Conservation (phyloP, 2,329 filamentous ascomycete species). For the Diplocarpon rosae region DNA sequence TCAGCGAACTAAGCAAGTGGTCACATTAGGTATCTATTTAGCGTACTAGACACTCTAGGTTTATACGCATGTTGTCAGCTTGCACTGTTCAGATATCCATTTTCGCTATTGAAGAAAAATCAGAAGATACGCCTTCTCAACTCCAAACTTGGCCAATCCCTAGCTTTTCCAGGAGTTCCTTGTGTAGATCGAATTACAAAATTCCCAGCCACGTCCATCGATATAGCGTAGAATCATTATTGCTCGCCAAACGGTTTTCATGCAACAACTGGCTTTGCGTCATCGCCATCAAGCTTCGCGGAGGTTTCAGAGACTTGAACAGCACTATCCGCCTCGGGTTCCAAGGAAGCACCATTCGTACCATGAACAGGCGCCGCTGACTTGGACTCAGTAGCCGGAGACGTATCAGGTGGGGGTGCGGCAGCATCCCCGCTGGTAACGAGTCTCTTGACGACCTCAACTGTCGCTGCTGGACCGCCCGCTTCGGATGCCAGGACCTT, state of each 20-base stretch:
- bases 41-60: too few species aligned
- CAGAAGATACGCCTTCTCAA: not conserved
- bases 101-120: not conserved
- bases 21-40: too few species aligned
- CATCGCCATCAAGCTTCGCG: conserved; percentile 25
- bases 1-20: too few species aligned
- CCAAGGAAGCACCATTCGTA: conserved; percentile 12
- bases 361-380: conserved; percentile 16
- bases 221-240: not conserved
- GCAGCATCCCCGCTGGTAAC: conserved; percentile 35
- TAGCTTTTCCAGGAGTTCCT: not conserved
- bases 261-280: conserved; percentile 11
- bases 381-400: conserved; percentile 13
- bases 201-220: not conserved
- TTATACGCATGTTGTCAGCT: not conserved
- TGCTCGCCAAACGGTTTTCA: not conserved
- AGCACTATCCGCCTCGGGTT: conserved; percentile 21
- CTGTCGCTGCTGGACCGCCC: conserved; percentile 67
- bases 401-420: conserved; percentile 9
- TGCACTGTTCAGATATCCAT: not conserved
- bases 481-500: conserved; percentile 66
- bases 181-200: not conserved
- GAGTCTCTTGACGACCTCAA: conserved; percentile 64
- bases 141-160: not conserved
- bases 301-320: conserved; percentile 31